Base-by-base conservation (phyloP, 2,329 filamentous ascomycete species). In the Macrophomina pseudophaseolina region DNA sequence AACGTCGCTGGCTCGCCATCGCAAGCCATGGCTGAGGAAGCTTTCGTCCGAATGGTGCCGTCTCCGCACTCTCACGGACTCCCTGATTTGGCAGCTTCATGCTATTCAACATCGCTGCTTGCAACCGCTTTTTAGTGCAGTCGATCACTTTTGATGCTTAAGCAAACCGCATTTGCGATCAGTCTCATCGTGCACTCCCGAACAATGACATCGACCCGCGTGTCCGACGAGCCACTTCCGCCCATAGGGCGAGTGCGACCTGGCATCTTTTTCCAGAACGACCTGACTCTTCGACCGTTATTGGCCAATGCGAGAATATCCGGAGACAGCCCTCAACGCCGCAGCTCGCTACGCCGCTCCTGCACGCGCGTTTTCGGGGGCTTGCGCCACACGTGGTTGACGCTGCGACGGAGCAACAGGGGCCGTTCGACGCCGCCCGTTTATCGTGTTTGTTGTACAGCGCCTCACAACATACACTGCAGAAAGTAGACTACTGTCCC, bases 171-270 rank as follows among this genome's bases (percentile, higher is more conserved):
- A 11, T 49, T 48, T 62, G 58, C 32, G 58, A 62, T 9, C 58
- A 51, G 58, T 62, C 58, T 23, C 58, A 62, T 62, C 49, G 8
- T 30, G 23, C n/a, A 6, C 6, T 28, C 44, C n/a, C 30, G n/a
- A 23, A 62, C 23, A n/a, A 62, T 62, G 58, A 62, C 58, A 62
- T 62, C 58, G 48, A 9, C 18, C 32, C 38, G 58, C 58, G 58
- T 35, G 44, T 62, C 32, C 49, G 58, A 62, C 58, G 58, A 62
- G 44, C 58, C 58, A 62, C 58, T 62, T 32, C 58, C 32, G 44
- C n/a, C 18, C 58, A 49, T 16, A 62, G 32, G 18, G 32, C 32
- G 5, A 11, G 42, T n/a, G 30, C 48, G 56, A 28, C n/a, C 32
- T 38, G 42, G 16, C 18, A 30, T 18, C 9, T 18, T 18, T 60